Evolutionary conservation across 2,329 filamentous ascomycete species (phyloP), one percentile per base, ranked within the genome.

Genomic region (Fonsecaea pugnacius): DNA sequence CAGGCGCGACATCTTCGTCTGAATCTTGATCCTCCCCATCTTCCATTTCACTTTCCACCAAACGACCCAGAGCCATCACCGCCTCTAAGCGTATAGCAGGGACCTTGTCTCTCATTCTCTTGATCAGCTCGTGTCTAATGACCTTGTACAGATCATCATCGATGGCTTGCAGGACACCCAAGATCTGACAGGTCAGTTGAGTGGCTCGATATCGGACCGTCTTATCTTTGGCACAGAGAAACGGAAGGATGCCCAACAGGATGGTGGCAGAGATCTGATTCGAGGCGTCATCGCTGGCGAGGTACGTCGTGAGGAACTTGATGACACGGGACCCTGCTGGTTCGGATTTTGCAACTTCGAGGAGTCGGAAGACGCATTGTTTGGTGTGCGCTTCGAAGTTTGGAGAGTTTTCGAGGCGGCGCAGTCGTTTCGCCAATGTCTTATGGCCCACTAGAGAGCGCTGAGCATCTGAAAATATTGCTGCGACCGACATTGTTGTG

Each of bases 341-440:
- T 78, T 99, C 95, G 40, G 91, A 89, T 82, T 97, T 98, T 82
- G 94, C 96, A 63, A 98, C 88, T 1, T 89, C 86, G 81, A 99
- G 86, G 57, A 94, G 85, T 61, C 92, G 85, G 70, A 96, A 77
- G 27, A 96, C 84, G 74, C 92, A 97, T 73, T 95, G 85, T 62
- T 88, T 85, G 63, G 98, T 87, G 76, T 99, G 94, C 32, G 83
- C 80, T 72, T 95, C 96, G 80, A 99, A 98, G 63, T 95, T 89
- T 73, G 79, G 70, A 78, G 83, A 71, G 72, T 75, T 72, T 73
- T 98, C 94, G 50, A 96, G 85, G 78, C 96, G 97, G 68, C 94
- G 88, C 66, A 99, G 80, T 56, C 88, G 92, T 65, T 97, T 90
- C 3, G 90, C 89, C 0, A 96, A 84, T 75, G 98, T 98, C 65